A percentile compares a stretch with the other conserved stretches of the same genome.
phyloP scores from a whole-genome alignment of 2,329 filamentous ascomycete species.

The Penicillium sp. region DNA sequence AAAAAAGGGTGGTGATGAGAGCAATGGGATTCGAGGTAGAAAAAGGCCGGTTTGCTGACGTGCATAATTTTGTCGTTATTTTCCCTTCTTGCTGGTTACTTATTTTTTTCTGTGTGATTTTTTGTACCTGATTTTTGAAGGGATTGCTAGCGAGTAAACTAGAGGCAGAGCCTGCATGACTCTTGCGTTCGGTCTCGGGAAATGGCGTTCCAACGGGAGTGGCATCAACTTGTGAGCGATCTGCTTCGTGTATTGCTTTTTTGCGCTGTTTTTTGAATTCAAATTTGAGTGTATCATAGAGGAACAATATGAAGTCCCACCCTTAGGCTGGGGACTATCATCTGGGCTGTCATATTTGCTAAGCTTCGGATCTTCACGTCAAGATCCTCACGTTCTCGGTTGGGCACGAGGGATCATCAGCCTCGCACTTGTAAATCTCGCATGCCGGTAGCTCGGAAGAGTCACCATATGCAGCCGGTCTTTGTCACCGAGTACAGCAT shows the following conservation, averaged over 20 bases:
- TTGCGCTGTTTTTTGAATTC: not conserved
- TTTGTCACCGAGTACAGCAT: not conserved
- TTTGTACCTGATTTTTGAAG: not conserved
- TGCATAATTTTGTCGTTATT: slow-evolving; percentile 4
- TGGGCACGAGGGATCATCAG: not conserved
- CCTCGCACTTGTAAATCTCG: not conserved
- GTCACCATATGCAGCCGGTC: not conserved
- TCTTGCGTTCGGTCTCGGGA: not conserved
- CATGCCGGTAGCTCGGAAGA: not conserved
- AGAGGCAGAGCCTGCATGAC: slow-evolving; percentile 10
- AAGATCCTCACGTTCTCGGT: not conserved
- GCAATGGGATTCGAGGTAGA: not conserved
- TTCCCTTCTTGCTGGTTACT: not conserved
- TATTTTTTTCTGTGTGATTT: slow-evolving; percentile 2
- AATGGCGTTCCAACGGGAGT: slow-evolving; percentile 3
- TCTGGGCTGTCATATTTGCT: slow-evolving; percentile 5
- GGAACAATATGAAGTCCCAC: not conserved
- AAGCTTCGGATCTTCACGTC: slow-evolving; percentile 5
- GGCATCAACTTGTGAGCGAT: slow-evolving; percentile 1
- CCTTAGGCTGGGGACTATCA: not conserved
- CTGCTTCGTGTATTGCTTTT: slow-evolving; percentile 1
- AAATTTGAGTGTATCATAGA: slow-evolving; percentile 11
- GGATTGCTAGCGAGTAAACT: slow-evolving; percentile 10
- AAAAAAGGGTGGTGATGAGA: slow-evolving; percentile 3
- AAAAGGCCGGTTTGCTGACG: slow-evolving; percentile 1